Conservation (phyloP, 441 rosid genomes). For the Aleurites moluccanus region DNA sequence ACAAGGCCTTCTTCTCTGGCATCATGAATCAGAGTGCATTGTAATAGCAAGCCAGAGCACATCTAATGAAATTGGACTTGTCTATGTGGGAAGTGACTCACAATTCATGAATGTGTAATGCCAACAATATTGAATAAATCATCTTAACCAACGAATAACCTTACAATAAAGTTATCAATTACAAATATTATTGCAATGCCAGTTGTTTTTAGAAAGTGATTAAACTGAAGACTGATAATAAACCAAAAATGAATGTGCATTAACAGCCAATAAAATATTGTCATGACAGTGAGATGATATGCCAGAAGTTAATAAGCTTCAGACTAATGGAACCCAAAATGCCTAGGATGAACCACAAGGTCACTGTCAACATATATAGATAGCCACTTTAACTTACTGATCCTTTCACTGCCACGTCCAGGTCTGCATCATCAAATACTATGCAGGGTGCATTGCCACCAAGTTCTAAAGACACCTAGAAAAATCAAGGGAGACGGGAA, state of each 20-base stretch:
- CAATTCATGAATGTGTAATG: neutral
- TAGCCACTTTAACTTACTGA: constrained; percentile 52
- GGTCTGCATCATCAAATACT: constrained; percentile 92
- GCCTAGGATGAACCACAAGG: constrained; percentile 1
- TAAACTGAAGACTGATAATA: neutral
- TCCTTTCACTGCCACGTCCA: constrained; percentile 97
- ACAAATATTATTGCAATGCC: neutral
- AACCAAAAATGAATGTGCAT: neutral
- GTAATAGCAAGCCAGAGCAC: neutral
- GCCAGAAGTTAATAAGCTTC: constrained; percentile 4
- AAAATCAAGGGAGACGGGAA: constrained; percentile 21
- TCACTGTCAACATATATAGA: constrained; percentile 8
- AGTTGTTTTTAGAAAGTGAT: neutral
- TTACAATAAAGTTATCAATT: neutral
- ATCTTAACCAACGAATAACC: neutral
- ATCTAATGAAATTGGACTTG: neutral
- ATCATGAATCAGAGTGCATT: neutral
- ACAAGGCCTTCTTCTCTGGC: neutral
- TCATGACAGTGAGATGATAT: neutral
- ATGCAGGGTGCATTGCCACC: constrained; percentile 99
- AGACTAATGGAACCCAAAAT: constrained; percentile 2
- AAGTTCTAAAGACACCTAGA: constrained; percentile 90
- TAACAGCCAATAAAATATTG: neutral
- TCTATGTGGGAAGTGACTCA: too few relatives aligned
- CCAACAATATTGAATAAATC: constrained; percentile 7